Conservation (phyloP, 2,329 filamentous ascomycete genomes). For the Acrodontium crateriforme region DNA sequence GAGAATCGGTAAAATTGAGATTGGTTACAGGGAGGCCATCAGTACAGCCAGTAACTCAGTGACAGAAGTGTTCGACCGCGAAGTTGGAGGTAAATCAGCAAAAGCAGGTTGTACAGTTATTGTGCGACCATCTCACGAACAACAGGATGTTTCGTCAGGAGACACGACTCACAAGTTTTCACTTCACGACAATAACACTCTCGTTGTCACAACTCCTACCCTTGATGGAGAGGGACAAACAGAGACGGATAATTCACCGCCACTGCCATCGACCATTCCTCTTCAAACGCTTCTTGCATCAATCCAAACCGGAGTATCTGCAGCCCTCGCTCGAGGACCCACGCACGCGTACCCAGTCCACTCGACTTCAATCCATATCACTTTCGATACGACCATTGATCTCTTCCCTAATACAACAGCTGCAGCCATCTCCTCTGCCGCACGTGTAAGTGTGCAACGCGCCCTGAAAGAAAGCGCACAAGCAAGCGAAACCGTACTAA, state of each 20-base stretch:
- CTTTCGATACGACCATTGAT: slow-evolving; percentile 50
- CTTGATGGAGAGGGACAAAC: slow-evolving; percentile 30
- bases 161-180: slow-evolving; percentile 25
- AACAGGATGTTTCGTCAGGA: slow-evolving; percentile 1
- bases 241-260: slow-evolving; percentile 28
- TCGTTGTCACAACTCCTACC: slow-evolving; percentile 42
- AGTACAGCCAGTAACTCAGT: slow-evolving; percentile 43
- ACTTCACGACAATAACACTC: slow-evolving; percentile 55
- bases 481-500: slow-evolving; percentile 45
- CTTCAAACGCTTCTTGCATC: slow-evolving; percentile 35
- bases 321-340: slow-evolving; percentile 74
- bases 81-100: slow-evolving; percentile 65
- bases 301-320: slow-evolving; percentile 66
- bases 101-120: slow-evolving; percentile 61
- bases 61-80: slow-evolving; percentile 57
- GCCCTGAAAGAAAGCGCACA: slow-evolving; percentile 50
- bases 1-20: slow-evolving; percentile 78
- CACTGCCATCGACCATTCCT: slow-evolving; percentile 42
- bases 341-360: slow-evolving; percentile 69
- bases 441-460: slow-evolving; percentile 51
- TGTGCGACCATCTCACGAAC: slow-evolving; percentile 34
- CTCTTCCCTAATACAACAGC: slow-evolving; percentile 54
- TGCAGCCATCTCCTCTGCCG: slow-evolving; percentile 54
- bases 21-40: slow-evolving; percentile 83
- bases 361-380: slow-evolving; percentile 56